phyloP scores from a whole-genome alignment of 2,329 filamentous ascomycete genomes.

The Dactylellina sp. region DNA sequence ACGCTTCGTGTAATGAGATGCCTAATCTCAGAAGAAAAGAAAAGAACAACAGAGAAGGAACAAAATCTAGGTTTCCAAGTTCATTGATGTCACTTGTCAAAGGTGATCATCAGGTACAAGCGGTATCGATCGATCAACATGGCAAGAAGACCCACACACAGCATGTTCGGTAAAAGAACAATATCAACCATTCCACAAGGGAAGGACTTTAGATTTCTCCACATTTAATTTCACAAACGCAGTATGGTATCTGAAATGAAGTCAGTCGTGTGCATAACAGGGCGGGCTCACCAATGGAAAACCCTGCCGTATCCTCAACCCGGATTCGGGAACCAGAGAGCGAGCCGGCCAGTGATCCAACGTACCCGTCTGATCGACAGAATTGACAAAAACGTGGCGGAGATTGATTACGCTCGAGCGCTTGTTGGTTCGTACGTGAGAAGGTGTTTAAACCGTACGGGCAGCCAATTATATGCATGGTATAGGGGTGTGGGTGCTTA shows the following conservation, averaged over 20 bases:
- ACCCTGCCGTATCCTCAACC: background rate
- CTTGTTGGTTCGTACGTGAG: background rate
- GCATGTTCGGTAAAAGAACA: background rate
- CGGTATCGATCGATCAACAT: conserved; percentile 5
- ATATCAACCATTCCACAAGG: background rate
- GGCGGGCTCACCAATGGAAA: background rate
- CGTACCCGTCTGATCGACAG: conserved; percentile 27
- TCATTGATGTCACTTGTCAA: conserved; percentile 28
- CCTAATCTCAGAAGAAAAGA: background rate
- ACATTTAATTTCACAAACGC: too few relatives aligned
- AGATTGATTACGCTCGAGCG: background rate
- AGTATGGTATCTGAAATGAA: too few relatives aligned
- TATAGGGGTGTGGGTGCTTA: conserved; percentile 22
- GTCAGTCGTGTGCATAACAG: conserved; percentile 1
- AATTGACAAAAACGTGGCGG: conserved; percentile 43
- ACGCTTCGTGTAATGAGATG: too few relatives aligned
- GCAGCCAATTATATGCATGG: conserved; percentile 26
- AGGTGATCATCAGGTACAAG: conserved; percentile 37
- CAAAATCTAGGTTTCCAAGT: conserved; percentile 10
- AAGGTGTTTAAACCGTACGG: background rate
- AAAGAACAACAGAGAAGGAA: background rate
- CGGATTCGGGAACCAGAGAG: conserved; percentile 5
- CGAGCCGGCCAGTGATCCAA: conserved; percentile 28
- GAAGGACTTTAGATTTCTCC: too few relatives aligned
- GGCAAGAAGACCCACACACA: background rate